Base-by-base conservation (phyloP, 768 basidiomycete species). In the Rhodotorula paludigena region DNA sequence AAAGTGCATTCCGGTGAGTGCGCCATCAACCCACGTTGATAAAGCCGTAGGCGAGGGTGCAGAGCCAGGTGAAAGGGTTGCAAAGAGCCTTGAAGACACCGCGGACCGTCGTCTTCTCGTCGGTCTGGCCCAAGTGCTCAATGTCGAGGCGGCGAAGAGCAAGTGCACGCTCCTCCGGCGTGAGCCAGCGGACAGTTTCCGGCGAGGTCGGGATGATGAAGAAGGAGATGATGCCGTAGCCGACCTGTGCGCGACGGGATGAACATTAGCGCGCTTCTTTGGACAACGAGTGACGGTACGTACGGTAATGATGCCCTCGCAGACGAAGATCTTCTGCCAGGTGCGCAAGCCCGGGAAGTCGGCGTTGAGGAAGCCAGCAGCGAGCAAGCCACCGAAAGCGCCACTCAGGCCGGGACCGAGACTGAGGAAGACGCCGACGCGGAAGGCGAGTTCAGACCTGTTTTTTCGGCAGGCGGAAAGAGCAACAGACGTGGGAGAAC, bases 121-220 rank as follows among this genome's bases (percentile, higher is more conserved):
- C 78, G 1, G 82, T 82, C 16, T 84, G 83, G 21, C 88, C 88
- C 10, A 79, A 78, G 77, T 90, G 89, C 2, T 85, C 86, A 66
- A 82, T 85, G 0, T 85, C 82, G 44, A 84, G 83, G 58, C 89
- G 81, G 60, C 85, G 86, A 49, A 90, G 63, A 3, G 87, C 88
- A 38, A 90, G 78, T 66, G 82, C 80, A 63, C 78, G 41, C 70
- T 84, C 82, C 44, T 80, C 77, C 58, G 79, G 76, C 14, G 73
- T 84, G 38, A 90, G 79, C 71, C 84, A 84, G 0, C 75, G 79
- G 0, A 88, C 87, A 21, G 83, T 85, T 76, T 89, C 88, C 0
- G 89, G 89, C 16, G 87, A 81, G 74, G 87, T 81, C 2, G 89
- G 88, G 23, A 90, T 81, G 47, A 84, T 78, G 63, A 84, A 81